phyloP scores from a whole-genome alignment of 106 monocot genomes.

The Posidonia australis region DNA sequence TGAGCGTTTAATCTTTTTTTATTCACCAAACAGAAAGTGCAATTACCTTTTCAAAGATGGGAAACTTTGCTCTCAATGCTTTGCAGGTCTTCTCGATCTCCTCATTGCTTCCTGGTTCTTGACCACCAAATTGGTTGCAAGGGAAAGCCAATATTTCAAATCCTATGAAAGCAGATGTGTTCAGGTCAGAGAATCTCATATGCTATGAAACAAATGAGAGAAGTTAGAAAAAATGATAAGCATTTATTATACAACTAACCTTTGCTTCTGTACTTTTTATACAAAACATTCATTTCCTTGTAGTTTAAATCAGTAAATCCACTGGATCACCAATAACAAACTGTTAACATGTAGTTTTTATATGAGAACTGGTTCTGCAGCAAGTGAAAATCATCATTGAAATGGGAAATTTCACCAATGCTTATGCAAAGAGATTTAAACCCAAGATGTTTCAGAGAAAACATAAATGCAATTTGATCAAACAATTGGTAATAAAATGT shows the following conservation, averaged over 20 bases:
- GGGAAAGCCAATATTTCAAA: constrained; percentile 78
- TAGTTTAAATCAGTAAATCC: constrained; percentile 58
- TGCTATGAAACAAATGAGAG: background rate
- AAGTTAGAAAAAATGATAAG: background rate
- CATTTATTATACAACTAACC: constrained; percentile 6
- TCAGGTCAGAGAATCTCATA: background rate
- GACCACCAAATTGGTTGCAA: constrained; percentile 71
- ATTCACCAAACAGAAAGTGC: background rate
- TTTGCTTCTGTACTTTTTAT: constrained; percentile 43
- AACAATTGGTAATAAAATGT: too few species aligned
- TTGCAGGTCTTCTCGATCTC: constrained; percentile 56
- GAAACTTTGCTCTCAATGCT: constrained; percentile 57
- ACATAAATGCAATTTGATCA: too few species aligned
- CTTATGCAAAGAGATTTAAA: too few species aligned
- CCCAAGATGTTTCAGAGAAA: too few species aligned
- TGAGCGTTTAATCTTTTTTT: too few species aligned
- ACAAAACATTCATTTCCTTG: constrained; percentile 50
- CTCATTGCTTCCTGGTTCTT: constrained; percentile 62
- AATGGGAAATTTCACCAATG: too few species aligned
- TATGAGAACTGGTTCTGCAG: background rate
- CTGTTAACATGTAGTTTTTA: background rate
- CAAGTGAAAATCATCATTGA: too few species aligned
- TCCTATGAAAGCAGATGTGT: constrained; percentile 14
- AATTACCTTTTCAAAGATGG: constrained; percentile 68
- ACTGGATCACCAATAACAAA: constrained; percentile 23